Evolutionary conservation across 2,329 filamentous ascomycete species (phyloP).

Genomic region (Cadophora malorum): DNA sequence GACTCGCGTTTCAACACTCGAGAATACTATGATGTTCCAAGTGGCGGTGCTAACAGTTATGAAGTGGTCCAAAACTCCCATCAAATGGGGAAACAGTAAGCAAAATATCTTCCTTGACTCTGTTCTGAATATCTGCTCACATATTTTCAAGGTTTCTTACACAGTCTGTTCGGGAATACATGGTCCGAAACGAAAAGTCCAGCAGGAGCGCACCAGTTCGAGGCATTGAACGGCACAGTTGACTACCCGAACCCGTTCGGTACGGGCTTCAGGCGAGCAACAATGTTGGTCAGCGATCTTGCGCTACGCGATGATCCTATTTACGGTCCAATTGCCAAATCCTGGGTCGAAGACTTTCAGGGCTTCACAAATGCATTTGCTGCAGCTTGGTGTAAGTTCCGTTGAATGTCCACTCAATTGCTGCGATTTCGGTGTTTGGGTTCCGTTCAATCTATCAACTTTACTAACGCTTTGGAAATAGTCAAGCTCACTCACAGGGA

Average conservation of each 20-base stretch:
- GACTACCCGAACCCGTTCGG: constrained; percentile 75
- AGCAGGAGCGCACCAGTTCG: constrained; percentile 78
- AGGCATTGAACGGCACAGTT: constrained; percentile 69
- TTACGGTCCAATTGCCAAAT: constrained; percentile 77
- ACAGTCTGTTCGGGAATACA: constrained; percentile 74
- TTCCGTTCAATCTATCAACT: not conserved
- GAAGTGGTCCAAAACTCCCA: constrained; percentile 75
- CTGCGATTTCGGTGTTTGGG: too few relatives aligned
- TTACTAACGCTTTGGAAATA: constrained; percentile 43
- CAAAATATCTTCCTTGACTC: not conserved
- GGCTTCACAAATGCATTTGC: constrained; percentile 73
- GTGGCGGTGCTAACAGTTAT: not conserved
- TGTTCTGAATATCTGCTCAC: constrained; percentile 11
- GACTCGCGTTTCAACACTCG: too few relatives aligned
- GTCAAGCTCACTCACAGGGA: constrained; percentile 84
- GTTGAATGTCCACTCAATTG: not conserved
- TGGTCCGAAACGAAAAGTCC: constrained; percentile 79
- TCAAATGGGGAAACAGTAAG: constrained; percentile 50
- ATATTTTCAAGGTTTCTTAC: constrained; percentile 26
- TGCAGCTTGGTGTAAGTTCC: constrained; percentile 66
- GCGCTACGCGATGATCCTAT: constrained; percentile 72
- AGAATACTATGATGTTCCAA: not conserved
- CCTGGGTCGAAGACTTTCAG: constrained; percentile 72
- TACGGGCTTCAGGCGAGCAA: constrained; percentile 71
- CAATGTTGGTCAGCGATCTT: constrained; percentile 79